These are phyloP conservation scores for Beauveria varroae DNA, from an alignment of 2,329 filamentous ascomycete genomes.

Conservation along the genomic window DNA sequence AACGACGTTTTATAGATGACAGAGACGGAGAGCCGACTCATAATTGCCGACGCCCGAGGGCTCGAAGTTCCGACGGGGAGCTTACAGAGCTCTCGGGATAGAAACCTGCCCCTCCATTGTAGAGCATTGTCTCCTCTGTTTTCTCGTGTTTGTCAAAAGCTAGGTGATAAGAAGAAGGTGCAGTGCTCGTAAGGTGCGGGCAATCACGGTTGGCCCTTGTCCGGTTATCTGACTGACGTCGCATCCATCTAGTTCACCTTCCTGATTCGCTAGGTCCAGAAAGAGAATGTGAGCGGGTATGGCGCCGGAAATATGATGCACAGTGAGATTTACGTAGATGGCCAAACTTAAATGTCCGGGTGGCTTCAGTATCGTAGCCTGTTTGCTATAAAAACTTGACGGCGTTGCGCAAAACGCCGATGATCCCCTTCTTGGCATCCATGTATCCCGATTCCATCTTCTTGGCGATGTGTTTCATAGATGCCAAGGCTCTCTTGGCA, in stretches of 20 bases:
- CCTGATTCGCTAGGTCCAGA: background rate
- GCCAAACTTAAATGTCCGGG: background rate
- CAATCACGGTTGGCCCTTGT: background rate
- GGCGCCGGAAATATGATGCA: background rate
- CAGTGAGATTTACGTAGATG: background rate
- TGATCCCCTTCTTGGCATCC: background rate
- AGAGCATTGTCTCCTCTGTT: background rate
- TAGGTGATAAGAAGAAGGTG: constrained; percentile 5
- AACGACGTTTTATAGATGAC: background rate
- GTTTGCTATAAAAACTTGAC: background rate
- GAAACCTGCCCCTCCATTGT: background rate
- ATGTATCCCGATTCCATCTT: background rate
- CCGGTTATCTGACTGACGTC: background rate
- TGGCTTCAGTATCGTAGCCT: background rate
- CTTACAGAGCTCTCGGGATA: background rate
- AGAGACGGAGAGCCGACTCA: background rate
- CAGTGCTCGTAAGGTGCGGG: no score
- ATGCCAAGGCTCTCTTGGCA: background rate
- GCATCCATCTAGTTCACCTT: background rate
- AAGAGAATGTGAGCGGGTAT: background rate
- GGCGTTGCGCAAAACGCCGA: background rate
- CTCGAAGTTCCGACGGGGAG: background rate
- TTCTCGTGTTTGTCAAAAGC: background rate
- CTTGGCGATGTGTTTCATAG: background rate
- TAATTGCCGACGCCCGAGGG: background rate